Conservation (phyloP, 2,329 filamentous ascomycete genomes). For the Colletotrichum eleusines region DNA sequence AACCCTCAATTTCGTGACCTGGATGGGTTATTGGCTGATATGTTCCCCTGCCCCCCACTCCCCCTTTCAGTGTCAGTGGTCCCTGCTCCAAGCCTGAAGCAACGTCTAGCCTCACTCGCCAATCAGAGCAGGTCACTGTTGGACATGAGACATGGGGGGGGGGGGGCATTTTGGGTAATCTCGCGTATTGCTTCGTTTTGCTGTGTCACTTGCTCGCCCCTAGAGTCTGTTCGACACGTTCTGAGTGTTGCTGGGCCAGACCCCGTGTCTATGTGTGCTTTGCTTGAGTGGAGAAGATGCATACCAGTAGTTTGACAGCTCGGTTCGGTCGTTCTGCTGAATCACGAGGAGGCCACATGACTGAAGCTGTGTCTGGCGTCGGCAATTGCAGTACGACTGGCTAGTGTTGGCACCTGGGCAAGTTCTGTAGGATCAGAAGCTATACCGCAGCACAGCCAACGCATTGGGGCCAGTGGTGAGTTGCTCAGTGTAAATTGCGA, state of each 20-base stretch:
- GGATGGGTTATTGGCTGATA: constrained; percentile 5
- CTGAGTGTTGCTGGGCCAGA: constrained; percentile 24
- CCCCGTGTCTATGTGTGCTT: constrained; percentile 3
- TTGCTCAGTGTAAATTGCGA: too few species aligned
- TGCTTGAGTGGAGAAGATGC: constrained; percentile 4
- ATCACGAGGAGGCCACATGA: not conserved
- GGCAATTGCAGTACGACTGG: constrained; percentile 16
- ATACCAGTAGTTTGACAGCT: not conserved
- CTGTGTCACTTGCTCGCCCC: constrained; percentile 3
- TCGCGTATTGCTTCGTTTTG: constrained; percentile 35
- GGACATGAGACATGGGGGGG: constrained; percentile 31
- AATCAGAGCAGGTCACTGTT: constrained; percentile 21
- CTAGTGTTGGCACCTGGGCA: constrained; percentile 22
- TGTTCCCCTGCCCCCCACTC: not conserved
- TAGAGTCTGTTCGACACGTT: constrained; percentile 27
- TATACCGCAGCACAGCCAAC: not conserved
- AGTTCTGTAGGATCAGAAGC: not conserved
- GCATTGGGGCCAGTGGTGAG: constrained; percentile 1
- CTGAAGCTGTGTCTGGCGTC: not conserved
- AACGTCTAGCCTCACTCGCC: constrained; percentile 23
- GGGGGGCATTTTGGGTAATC: constrained; percentile 30
- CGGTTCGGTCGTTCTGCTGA: not conserved
- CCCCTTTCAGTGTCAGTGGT: not conserved
- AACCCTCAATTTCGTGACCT: not conserved
- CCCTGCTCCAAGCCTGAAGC: constrained; percentile 26